Evolutionary conservation across 768 basidiomycete species (phyloP).

Genomic region (Fibroporia radiculosa): DNA sequence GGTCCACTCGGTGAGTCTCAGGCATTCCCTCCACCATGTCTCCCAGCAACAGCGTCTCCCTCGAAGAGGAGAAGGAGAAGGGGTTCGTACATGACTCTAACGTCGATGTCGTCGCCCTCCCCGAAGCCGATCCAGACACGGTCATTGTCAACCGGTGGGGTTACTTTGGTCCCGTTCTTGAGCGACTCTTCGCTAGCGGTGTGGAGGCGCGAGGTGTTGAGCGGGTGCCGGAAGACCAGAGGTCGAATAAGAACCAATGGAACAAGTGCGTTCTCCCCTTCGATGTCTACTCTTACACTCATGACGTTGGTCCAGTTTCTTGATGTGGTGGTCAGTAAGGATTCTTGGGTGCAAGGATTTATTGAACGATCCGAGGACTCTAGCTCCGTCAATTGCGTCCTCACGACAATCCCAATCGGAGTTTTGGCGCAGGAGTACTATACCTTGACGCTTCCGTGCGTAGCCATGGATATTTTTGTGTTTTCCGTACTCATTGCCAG

Average conservation of each 20-base stretch:
- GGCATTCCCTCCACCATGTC: conserved; percentile 6
- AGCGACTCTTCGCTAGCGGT: conserved; percentile 36
- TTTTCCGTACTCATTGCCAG: background rate
- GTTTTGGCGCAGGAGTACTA: conserved; percentile 40
- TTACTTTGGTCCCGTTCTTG: conserved; percentile 18
- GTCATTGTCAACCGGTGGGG: conserved; percentile 17
- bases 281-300: conserved; percentile 2
- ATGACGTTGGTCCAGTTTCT: conserved; percentile 22
- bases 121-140: conserved; percentile 13
- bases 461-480: conserved; percentile 1
- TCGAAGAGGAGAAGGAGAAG: conserved; percentile 19
- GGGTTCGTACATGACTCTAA: conserved; percentile 6
- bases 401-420: conserved; percentile 42
- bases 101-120: conserved; percentile 6
- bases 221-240: conserved; percentile 42
- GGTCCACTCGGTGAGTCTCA: background rate
- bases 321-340: conserved; percentile 37
- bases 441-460: conserved; percentile 39
- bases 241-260: conserved; percentile 36
- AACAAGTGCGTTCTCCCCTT: conserved; percentile 29
- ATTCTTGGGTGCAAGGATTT: background rate
- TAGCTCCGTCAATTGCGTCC: conserved; percentile 38
- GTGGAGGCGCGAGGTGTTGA: conserved; percentile 51
- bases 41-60: conserved; percentile 3
- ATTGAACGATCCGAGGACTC: background rate